Base-by-base conservation (phyloP, 306 rosid species). In the Acacia acuminata region DNA sequence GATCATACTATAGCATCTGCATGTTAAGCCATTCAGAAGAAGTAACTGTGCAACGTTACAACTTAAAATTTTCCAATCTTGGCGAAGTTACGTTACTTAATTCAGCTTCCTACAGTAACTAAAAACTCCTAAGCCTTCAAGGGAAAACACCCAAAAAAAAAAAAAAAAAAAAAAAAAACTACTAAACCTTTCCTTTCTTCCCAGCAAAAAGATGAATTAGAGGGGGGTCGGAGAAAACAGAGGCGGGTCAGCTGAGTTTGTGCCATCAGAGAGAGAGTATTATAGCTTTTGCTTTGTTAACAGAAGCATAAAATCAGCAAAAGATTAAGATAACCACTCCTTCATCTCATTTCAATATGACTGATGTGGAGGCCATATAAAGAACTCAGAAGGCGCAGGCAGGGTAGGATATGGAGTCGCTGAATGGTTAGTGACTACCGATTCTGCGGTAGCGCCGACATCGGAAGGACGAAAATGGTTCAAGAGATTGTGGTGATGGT, bases 301-400 rank as follows among this genome's bases (percentile, higher is more conserved):
- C 83, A 47, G 76, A 43, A 81, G 76, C 83, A 69, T 76, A 78
- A 55, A 63, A 61, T 27, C 24, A 50, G 71, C 19, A 14, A 61
- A 20, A 11, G 9, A 36, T 36, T 0, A 55, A 58, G 47, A 24
- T 43, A 12, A 51, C 50, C 27, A 7, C 79, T 48, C 30, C 71
- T 76, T 10, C 47, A 44, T 71, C 64, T 14, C 25, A 43, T 15
- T 72, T 91, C 84, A 92, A 70, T 81, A 84, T 38, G 88, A 51
- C 65, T 88, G 94, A 81, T 80, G 92, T 63, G 95, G 91, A 73
- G 97, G 97, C 97, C 98, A 93, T 8, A 89, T 64, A 20, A 75
- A 90, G 80, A 91, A 93, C 90, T 90, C 97, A 2, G 90, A 10
- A 8, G 74, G 51, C 15, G 86, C 75, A 72, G 92, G 88, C 50